Conservation (phyloP, 2,329 filamentous ascomycete species). For the Colletotrichum liriopes region DNA sequence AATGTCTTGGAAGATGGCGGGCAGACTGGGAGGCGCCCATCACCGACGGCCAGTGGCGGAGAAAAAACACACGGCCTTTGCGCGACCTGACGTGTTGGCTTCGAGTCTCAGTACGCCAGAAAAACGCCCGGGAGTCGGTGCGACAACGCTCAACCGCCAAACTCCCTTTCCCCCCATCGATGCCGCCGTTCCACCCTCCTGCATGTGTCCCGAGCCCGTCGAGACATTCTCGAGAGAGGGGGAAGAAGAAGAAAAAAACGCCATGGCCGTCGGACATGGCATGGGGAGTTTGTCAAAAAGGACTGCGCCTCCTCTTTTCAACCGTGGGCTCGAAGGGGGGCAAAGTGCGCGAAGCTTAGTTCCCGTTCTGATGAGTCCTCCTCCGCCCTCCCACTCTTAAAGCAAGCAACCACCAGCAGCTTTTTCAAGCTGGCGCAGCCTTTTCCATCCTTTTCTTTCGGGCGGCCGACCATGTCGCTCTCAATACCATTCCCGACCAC, state of each 20-base stretch:
- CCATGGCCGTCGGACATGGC: slow-evolving; percentile 40
- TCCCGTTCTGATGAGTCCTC: slow-evolving; percentile 25
- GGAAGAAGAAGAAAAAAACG: not conserved
- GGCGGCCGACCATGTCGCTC: slow-evolving; percentile 29
- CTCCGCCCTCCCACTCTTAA: slow-evolving; percentile 1
- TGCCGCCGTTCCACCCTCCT: not conserved
- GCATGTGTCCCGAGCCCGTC: slow-evolving; percentile 16
- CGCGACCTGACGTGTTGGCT: slow-evolving; percentile 35
- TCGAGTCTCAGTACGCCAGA: slow-evolving; percentile 29
- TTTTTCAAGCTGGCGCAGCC: slow-evolving; percentile 33
- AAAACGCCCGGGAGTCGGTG: slow-evolving; percentile 33
- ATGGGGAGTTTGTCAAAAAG: slow-evolving; percentile 41
- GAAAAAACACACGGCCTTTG: slow-evolving; percentile 25
- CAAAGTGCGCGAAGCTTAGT: slow-evolving; percentile 18
- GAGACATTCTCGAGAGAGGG: not conserved
- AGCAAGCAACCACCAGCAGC: slow-evolving; percentile 17
- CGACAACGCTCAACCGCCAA: slow-evolving; percentile 20
- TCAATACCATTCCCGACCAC: slow-evolving; percentile 34
- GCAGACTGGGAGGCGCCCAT: not conserved
- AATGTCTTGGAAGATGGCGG: slow-evolving; percentile 2
- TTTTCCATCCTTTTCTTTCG: slow-evolving; percentile 20
- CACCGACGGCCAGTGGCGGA: not conserved
- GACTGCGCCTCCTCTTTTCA: slow-evolving; percentile 32
- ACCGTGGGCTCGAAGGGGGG: slow-evolving; percentile 4
- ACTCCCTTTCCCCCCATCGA: not conserved